Evolutionary conservation across 2,329 filamentous ascomycete genomes (phyloP).

Genomic region (Fusarium domesticum): DNA sequence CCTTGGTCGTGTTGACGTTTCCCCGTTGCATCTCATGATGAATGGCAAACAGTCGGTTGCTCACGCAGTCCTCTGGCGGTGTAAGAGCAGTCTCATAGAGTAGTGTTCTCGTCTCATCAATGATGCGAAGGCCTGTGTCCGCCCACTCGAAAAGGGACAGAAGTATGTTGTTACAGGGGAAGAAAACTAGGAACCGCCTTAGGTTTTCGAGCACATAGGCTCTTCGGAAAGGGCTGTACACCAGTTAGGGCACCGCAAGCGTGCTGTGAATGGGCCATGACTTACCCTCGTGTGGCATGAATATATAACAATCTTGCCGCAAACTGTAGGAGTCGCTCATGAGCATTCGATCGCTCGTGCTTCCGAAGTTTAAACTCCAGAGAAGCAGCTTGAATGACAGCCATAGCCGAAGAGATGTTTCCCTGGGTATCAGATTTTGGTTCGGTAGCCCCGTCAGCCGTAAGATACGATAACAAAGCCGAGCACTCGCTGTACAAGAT

Average conservation of each 20-base stretch:
- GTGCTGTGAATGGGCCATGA: too few species aligned
- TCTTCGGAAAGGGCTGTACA: constrained; percentile 61
- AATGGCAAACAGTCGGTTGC: constrained; percentile 49
- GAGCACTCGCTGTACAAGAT: constrained; percentile 58
- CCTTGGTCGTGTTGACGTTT: constrained; percentile 47
- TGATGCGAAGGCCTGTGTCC: constrained; percentile 66
- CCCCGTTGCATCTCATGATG: constrained; percentile 48
- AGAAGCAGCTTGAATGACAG: constrained; percentile 41
- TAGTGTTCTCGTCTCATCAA: constrained; percentile 71
- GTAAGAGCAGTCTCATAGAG: constrained; percentile 52
- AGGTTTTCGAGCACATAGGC: constrained; percentile 62
- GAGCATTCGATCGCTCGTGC: constrained; percentile 34
- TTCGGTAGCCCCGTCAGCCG: constrained; percentile 40
- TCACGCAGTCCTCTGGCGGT: constrained; percentile 39
- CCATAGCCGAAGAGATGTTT: constrained; percentile 52
- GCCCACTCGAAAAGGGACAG: constrained; percentile 71
- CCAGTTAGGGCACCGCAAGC: too few species aligned
- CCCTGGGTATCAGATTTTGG: constrained; percentile 49
- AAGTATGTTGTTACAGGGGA: constrained; percentile 75
- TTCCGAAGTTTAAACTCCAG: constrained; percentile 41
- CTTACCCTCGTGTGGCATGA: constrained; percentile 59
- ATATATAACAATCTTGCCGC: constrained; percentile 63
- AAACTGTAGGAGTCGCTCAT: constrained; percentile 68
- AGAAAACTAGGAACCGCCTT: constrained; percentile 56
- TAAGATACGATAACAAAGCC: constrained; percentile 66